phyloP scores from a whole-genome alignment of 441 rosid species.

The Erysimum cheiri region DNA sequence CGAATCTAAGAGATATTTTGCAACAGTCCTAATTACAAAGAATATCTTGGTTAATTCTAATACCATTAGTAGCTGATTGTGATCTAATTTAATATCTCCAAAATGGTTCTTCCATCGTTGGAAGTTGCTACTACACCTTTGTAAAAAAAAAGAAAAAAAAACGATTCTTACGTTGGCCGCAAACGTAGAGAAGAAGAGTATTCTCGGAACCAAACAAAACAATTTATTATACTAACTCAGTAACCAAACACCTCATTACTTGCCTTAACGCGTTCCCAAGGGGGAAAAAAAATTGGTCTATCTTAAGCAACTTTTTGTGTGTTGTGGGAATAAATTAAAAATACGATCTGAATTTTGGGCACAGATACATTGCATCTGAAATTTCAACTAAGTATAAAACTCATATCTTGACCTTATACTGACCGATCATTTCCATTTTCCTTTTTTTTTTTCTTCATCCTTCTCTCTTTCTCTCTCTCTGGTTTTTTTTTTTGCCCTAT shows the following conservation, averaged over 20 bases:
- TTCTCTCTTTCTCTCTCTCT: too few species aligned
- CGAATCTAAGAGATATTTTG: too few species aligned
- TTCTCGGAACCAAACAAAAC: conserved; percentile 3
- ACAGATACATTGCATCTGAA: conserved; percentile 62
- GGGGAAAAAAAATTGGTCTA: neutral
- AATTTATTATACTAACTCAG: neutral
- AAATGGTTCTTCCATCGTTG: too few species aligned
- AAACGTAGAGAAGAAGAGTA: neutral
- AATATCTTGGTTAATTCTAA: too few species aligned
- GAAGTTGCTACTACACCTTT: too few species aligned
- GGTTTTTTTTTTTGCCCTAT: conserved; percentile 67
- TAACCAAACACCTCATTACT: conserved; percentile 7
- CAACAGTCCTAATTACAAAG: too few species aligned
- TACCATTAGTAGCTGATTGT: too few species aligned
- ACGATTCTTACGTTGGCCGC: neutral
- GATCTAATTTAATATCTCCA: too few species aligned
- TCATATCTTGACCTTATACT: conserved; percentile 32
- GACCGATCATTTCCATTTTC: neutral
- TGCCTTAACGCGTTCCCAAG: conserved; percentile 34
- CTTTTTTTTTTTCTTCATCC: conserved; percentile 6
- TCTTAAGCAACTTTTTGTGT: neutral
- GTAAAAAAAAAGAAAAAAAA: neutral
- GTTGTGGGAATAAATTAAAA: conserved; percentile 22
- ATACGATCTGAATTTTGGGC: conserved; percentile 29
- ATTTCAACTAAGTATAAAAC: conserved; percentile 45